These are phyloP conservation scores for Decorospora gaudefroyi DNA, from an alignment of 2,329 filamentous ascomycete species.

Conservation along the genomic window DNA sequence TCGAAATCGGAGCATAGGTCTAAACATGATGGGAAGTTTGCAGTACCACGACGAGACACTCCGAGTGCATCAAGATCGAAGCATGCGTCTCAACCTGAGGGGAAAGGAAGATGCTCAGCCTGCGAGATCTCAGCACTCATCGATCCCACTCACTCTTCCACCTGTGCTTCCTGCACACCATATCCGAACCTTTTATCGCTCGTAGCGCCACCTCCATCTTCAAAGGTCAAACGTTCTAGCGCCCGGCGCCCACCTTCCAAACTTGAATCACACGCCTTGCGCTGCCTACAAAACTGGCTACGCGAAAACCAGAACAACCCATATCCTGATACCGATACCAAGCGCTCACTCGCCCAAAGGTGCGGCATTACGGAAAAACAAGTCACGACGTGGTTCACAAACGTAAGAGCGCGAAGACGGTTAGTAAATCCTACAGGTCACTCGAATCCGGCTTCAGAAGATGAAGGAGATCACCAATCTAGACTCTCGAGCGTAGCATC, in stretches of 20 bases:
- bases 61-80: slow-evolving; percentile 8
- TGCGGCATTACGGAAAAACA: slow-evolving; percentile 45
- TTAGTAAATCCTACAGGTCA: slow-evolving; percentile 21
- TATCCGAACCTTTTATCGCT: slow-evolving; percentile 16
- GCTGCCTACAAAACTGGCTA: slow-evolving; percentile 37
- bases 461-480: slow-evolving; percentile 24
- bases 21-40: slow-evolving; percentile 3
- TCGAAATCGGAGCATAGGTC: no score
- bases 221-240: slow-evolving; percentile 35
- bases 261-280: slow-evolving; percentile 37
- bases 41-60: slow-evolving; percentile 15
- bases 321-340: slow-evolving; percentile 39
- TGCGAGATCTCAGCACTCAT: slow-evolving; percentile 30
- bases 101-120: slow-evolving; percentile 25
- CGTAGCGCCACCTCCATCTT: slow-evolving; percentile 8
- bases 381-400: slow-evolving; percentile 45
- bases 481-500: slow-evolving; percentile 20
- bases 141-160: slow-evolving; percentile 11
- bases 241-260: slow-evolving; percentile 35
- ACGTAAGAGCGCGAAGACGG: slow-evolving; percentile 39
- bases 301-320: slow-evolving; percentile 37
- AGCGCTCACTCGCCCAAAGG: slow-evolving; percentile 34
- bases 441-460: slow-evolving; percentile 20
- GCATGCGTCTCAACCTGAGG: neutral
- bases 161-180: slow-evolving; percentile 23